Base-by-base conservation (phyloP, 2,329 filamentous ascomycete genomes). In the Trichoderma semiorbis region DNA sequence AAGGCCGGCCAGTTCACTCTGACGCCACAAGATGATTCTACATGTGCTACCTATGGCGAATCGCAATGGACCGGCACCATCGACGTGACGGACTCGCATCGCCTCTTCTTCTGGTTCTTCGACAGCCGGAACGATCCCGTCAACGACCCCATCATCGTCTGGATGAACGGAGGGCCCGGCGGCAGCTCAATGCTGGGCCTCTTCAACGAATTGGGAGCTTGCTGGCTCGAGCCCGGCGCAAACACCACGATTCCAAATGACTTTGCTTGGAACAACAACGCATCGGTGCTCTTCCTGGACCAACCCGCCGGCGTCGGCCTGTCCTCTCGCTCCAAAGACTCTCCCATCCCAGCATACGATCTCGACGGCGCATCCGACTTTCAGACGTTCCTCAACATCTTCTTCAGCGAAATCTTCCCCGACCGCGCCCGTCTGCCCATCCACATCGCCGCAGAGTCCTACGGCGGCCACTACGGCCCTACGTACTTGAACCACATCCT, bases 221-320 rank as follows among this genome's bases (percentile, higher is more conserved):
- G 75, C 64, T 68, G 43, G 67, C 73, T 76, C 3, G 34, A 68
- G 14, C 57, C 69, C 11, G 65, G 43, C 34, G 57, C 34, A 16
- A 24, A 68, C 28, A 16, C 6, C 7, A 70, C 74, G 5, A 50
- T 61, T 6, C 70, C 73, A 3, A 76, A 76, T 21, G 65, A 55
- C 5, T 75, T 68, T 68, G 67, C 73, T 3, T 76, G 75, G 75
- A 76, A 75, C 43, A 74, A 74, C 63, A 78, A 77, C 57, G 74
- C 75, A 2, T 76, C 75, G 4, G 78, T 89, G 72, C 74, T 85
- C 24, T 85, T 83, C 71, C 78, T 85, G 70, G 82, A 84, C 76
- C 82, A 84, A 77, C 88, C 88, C 21, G 87, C 88, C 65, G 88
- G 90, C 77, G 85, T 90, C 18, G 85, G 86, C n/a, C 85, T 89